These are phyloP conservation scores for Iris pallida DNA, from an alignment of 116 monocot genomes.

Conservation along the genomic window DNA sequence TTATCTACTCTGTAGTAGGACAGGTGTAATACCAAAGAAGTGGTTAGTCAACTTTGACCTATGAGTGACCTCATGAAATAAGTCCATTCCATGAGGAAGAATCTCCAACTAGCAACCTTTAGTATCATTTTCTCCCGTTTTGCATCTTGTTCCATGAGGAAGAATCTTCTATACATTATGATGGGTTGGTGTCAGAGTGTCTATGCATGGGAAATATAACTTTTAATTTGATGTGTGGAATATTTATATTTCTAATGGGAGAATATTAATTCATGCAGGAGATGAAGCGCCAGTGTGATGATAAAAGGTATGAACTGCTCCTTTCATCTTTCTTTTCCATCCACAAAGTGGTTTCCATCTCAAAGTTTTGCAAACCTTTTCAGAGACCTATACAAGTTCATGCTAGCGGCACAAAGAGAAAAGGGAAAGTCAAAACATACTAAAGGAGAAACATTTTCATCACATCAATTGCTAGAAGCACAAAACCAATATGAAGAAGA, in stretches of 20 bases:
- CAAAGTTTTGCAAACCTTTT: neutral
- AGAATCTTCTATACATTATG: too few species aligned
- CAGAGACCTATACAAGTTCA: conserved; percentile 32
- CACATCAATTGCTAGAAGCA: conserved; percentile 30
- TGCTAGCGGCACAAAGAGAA: conserved; percentile 29
- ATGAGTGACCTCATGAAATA: too few species aligned
- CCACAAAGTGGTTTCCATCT: neutral
- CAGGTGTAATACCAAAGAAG: too few species aligned
- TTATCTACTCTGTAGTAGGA: too few species aligned
- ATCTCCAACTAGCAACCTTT: too few species aligned
- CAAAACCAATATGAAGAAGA: conserved; percentile 43
- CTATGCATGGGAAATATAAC: neutral
- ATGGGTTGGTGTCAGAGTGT: too few species aligned
- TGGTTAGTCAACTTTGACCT: too few species aligned
- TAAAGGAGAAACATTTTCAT: conserved; percentile 23
- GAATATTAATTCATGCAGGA: conserved; percentile 37
- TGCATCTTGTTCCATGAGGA: too few species aligned
- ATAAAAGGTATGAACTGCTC: conserved; percentile 39
- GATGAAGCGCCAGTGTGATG: conserved; percentile 76
- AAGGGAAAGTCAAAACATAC: conserved; percentile 32
- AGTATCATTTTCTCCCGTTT: too few species aligned
- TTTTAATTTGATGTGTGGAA: neutral
- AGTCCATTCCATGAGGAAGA: too few species aligned
- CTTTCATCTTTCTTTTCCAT: neutral
- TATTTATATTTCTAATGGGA: conserved; percentile 1